These are phyloP conservation scores for Paraurostyla sp. DNA, from an alignment of 73 alveolate species.

Conservation along the genomic window DNA sequence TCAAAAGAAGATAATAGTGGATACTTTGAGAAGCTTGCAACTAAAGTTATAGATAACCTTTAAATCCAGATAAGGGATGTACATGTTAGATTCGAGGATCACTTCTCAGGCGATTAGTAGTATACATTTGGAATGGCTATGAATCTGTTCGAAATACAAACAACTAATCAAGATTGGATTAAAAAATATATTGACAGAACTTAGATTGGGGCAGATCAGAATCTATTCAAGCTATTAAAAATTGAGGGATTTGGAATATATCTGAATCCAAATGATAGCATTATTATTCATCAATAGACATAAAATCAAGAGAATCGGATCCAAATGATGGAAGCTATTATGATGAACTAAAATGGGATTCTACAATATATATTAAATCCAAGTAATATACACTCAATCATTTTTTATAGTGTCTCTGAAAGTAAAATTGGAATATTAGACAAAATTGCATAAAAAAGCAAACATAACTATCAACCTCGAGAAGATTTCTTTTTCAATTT, in stretches of 20 bases:
- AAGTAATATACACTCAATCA: conserved; percentile 9
- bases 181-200: conserved; percentile 23
- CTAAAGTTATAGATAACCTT: conserved; percentile 37
- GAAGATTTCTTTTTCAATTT: not conserved
- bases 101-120: not conserved
- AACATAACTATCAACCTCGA: conserved; percentile 8
- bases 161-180: conserved; percentile 42
- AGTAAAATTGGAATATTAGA: conserved; percentile 10
- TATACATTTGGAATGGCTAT: conserved; percentile 20
- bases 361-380: conserved; percentile 22
- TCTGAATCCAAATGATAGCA: conserved; percentile 24
- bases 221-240: conserved; percentile 18
- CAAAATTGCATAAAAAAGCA: not conserved
- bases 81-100: conserved; percentile 51
- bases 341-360: not conserved
- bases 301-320: not conserved
- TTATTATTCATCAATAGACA: conserved; percentile 35
- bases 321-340: conserved; percentile 2
- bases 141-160: not conserved
- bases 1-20: conserved; percentile 10
- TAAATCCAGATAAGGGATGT: not conserved
- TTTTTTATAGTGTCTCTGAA: conserved; percentile 22
- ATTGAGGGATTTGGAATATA: conserved; percentile 38
- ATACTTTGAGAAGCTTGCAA: conserved; percentile 37
- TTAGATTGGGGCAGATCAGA: not conserved